Evolutionary conservation across 192 early-diverging fungal genomes (phyloP).

Genomic region (Oehlia diaphana): DNA sequence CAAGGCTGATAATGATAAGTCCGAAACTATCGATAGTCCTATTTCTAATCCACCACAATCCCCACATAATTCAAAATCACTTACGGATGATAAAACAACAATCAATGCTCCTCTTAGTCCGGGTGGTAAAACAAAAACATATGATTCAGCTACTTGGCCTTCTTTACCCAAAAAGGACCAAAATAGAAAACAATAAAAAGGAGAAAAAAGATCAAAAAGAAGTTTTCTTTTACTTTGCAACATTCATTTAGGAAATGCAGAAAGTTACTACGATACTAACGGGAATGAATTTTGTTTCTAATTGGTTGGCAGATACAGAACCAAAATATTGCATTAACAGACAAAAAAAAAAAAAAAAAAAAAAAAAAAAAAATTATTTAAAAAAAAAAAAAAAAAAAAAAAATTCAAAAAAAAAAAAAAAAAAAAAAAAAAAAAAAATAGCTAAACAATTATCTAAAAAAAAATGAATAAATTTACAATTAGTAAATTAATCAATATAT

Average conservation of each 20-base stretch:
- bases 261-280: neutral
- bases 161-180: no score
- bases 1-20: neutral
- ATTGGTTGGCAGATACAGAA: neutral
- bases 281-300: neutral
- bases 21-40: neutral
- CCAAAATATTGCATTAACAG: no score
- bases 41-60: neutral
- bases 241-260: neutral
- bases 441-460: no score
- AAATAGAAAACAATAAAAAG: no score
- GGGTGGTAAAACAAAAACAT: neutral
- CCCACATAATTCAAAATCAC: neutral
- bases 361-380: no score
- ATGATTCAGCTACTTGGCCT: neutral
- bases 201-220: no score
- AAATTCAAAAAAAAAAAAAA: no score
- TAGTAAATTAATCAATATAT: no score
- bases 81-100: neutral
- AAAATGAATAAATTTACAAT: no score
- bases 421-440: no score
- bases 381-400: no score
- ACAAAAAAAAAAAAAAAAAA: no score
- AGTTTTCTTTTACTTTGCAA: neutral
- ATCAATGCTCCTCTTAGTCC: neutral